A percentile compares a stretch with the other conserved stretches of the same genome.
phyloP scores from a whole-genome alignment of 78 protist genomes.

The Guillardia theta region DNA sequence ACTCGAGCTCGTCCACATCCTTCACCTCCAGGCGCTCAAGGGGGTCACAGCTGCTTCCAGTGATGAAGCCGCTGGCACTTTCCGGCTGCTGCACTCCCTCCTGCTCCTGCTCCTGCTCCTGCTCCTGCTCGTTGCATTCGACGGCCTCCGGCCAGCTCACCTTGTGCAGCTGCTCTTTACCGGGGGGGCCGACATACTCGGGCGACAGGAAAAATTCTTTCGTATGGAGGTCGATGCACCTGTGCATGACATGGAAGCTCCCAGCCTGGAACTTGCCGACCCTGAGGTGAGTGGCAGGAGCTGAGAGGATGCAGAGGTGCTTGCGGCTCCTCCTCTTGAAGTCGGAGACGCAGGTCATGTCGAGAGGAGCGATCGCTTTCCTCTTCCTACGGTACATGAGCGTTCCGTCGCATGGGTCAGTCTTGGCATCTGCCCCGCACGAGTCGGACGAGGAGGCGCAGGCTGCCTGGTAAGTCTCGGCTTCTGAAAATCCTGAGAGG shows the following conservation, averaged over 20 bases:
- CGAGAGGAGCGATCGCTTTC: background rate
- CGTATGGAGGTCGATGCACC: background rate
- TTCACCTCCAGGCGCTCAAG: too few relatives aligned
- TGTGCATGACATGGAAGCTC: background rate
- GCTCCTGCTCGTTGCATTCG: too few relatives aligned
- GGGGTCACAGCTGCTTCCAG: too few relatives aligned
- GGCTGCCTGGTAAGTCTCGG: too few relatives aligned
- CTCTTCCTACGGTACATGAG: background rate
- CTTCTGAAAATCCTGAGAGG: too few relatives aligned
- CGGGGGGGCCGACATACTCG: background rate
- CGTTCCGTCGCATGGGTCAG: background rate
- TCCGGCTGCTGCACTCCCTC: too few relatives aligned
- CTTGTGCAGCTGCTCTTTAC: background rate
- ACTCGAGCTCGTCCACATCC: too few relatives aligned
- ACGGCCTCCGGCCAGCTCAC: background rate
- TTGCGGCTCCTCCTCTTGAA: background rate
- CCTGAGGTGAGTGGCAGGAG: background rate
- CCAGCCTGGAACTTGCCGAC: background rate
- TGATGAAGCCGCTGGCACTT: too few relatives aligned
- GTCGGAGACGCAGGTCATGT: background rate
- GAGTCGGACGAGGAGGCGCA: too few relatives aligned
- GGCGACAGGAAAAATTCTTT: background rate
- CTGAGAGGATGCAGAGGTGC: background rate
- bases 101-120: too few relatives aligned
- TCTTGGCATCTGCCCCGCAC: background rate